phyloP scores from a whole-genome alignment of 306 rosid genomes.

The Mimosa bimucronata region DNA sequence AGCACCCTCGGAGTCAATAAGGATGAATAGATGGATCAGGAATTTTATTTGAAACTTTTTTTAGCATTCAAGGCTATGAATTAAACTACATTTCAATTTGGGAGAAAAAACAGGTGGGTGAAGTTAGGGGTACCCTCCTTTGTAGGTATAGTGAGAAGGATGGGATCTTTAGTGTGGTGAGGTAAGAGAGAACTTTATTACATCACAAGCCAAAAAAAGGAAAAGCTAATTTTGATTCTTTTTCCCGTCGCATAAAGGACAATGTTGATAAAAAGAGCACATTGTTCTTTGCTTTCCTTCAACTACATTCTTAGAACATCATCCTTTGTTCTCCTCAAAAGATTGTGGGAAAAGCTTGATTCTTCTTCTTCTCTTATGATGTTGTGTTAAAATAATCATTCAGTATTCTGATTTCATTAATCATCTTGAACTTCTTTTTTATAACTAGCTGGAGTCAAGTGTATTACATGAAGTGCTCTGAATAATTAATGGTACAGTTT shows the following conservation, averaged over 20 bases:
- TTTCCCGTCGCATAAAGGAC: conserved; percentile 12
- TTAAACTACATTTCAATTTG: not conserved
- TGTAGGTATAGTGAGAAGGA: not conserved
- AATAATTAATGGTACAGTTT: no score
- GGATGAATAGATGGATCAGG: no score
- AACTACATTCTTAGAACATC: conserved; percentile 31
- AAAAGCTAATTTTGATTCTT: conserved; percentile 24
- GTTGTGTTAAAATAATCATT: not conserved
- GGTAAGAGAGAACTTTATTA: no score
- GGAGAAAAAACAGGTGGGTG: not conserved
- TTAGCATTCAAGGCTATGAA: no score
- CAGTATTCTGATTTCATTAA: not conserved
- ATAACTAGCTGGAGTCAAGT: no score
- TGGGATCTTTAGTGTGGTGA: conserved; percentile 14
- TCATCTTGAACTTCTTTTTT: no score
- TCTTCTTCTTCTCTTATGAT: not conserved
- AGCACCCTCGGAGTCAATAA: no score
- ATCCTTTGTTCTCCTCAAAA: not conserved
- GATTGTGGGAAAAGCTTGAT: not conserved
- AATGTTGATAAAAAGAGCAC: conserved; percentile 33
- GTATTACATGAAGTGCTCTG: not conserved
- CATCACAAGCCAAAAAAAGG: no score
- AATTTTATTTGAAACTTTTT: no score
- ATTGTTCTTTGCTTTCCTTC: conserved; percentile 63
- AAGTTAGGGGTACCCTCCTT: conserved; percentile 22